Conservation (phyloP, 106 monocot genomes). For the Acanthochlamys bracteata region DNA sequence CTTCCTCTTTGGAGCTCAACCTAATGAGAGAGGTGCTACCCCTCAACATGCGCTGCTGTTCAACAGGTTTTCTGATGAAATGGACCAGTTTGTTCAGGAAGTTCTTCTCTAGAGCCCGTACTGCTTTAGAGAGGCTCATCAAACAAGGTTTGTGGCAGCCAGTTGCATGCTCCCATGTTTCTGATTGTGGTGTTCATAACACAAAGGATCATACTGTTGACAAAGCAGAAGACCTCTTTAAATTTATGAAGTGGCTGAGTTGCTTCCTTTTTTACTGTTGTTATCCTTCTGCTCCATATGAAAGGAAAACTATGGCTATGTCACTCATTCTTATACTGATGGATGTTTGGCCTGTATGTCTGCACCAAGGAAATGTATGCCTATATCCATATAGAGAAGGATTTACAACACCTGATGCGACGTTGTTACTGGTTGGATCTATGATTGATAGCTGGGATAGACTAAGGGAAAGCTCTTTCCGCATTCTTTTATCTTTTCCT, state of each 20-base stretch:
- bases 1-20: conserved; percentile 71
- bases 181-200: conserved; percentile 6
- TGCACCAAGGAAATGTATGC: conserved; percentile 18
- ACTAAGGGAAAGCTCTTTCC: conserved; percentile 80
- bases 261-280: conserved; percentile 78
- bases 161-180: background rate
- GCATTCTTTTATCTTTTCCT: conserved; percentile 77
- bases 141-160: conserved; percentile 69
- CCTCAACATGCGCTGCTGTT: conserved; percentile 92
- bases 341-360: conserved; percentile 63
- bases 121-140: conserved; percentile 81
- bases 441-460: conserved; percentile 99
- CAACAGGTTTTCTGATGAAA: conserved; percentile 95
- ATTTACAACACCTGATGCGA: conserved; percentile 63
- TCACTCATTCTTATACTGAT: conserved; percentile 85
- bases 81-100: conserved; percentile 95
- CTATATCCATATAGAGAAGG: conserved; percentile 57
- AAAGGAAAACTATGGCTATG: conserved; percentile 99
- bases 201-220: conserved; percentile 2
- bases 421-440: conserved; percentile 74
- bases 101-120: conserved; percentile 73
- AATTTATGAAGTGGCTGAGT: conserved; percentile 88
- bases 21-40: conserved; percentile 78
- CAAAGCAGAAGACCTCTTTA: conserved; percentile 61
- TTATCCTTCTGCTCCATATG: conserved; percentile 96